Percentiles rank a stretch among this genome's conserved stretches.
Evolutionary conservation across 1,284 basidiomycete species (phyloP).

Genomic region (Sphagnurus paluster): DNA sequence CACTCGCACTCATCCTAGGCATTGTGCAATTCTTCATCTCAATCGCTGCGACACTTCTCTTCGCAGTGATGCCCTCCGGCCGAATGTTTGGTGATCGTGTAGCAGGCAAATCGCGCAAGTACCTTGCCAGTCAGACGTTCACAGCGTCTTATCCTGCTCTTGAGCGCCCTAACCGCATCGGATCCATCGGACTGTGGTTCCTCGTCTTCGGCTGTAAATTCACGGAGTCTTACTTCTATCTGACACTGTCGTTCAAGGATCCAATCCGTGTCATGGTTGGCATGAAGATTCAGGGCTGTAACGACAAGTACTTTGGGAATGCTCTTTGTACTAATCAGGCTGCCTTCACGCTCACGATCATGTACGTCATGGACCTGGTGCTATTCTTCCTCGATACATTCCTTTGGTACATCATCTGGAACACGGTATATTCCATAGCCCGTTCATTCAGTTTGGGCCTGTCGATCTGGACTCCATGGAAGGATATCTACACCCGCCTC

Average conservation of each 20-base stretch:
- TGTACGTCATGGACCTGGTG: slow-evolving; percentile 95
- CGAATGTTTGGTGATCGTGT: slow-evolving; percentile 96
- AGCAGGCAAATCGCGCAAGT: slow-evolving; percentile 89
- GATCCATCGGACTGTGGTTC: slow-evolving; percentile 81
- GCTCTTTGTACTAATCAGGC: slow-evolving; percentile 87
- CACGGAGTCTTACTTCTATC: slow-evolving; percentile 93
- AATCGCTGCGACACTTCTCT: slow-evolving; percentile 77
- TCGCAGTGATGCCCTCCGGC: slow-evolving; percentile 87
- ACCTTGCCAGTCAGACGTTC: slow-evolving; percentile 94
- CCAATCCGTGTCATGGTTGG: slow-evolving; percentile 89
- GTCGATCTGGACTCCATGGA: slow-evolving; percentile 97
- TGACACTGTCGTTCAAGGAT: slow-evolving; percentile 89
- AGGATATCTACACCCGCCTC: slow-evolving; percentile 88
- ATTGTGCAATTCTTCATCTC: slow-evolving; percentile 94
- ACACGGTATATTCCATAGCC: slow-evolving; percentile 89
- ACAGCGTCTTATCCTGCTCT: slow-evolving; percentile 89
- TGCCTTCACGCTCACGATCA: slow-evolving; percentile 89
- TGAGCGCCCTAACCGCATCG: slow-evolving; percentile 57
- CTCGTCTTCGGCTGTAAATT: slow-evolving; percentile 95
- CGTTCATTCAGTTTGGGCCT: slow-evolving; percentile 89
- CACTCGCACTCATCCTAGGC: slow-evolving; percentile 80
- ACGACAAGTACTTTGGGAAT: slow-evolving; percentile 81
- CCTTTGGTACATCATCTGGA: slow-evolving; percentile 98
- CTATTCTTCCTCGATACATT: slow-evolving; percentile 98
- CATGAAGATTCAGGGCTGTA: slow-evolving; percentile 89